Evolutionary conservation across 78 protist species (phyloP), one percentile per base, ranked within the genome.

Genomic region (Dictyostelium brefeldianum): DNA sequence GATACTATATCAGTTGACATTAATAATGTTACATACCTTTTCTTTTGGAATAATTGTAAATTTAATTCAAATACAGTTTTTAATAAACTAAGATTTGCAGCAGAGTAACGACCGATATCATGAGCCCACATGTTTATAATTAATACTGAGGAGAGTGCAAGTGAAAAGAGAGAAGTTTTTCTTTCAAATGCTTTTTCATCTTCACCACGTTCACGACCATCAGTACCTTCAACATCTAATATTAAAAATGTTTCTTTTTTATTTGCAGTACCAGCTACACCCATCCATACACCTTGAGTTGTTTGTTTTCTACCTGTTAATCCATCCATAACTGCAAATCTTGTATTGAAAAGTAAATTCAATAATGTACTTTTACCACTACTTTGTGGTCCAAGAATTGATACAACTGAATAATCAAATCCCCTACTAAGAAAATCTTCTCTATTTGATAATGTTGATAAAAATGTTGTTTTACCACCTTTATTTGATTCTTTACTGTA

Each of bases 221-320:
- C 99, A 7, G 98, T 97, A 75, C 99, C 99, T 54, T 98, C 99
- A 62, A 97, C 97, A 56, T 98, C 99, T 48, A 98, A 71, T 31
- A 98, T 97, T 4, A 98, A 41, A 18, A 84, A 43, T 1, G 56
- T 57, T 29, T 69, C 89, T 0, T 65, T 89, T 17, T 27, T 36
- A 22, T 36, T 25, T 56, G 74, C 0, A 0, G 57, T 20, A 53
- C 67, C 29, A 5, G 74, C 78, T 31, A 69, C 31, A 57, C 91
- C 91, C 91, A 92, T 85, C 91, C 91, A 85, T 6, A 85, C 92
- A 80, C 99, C 99, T 64, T 96, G 83, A 17, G 99, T 98, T 6
- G 98, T 97, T 47, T 96, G 98, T 41, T 78, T 59, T 50, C 98
- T 83, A 8, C 97, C 97, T 3, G 17, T 62, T 3, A 18, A 1